Conservation (phyloP, 352 stramenopile genomes). For the Phytophthora kernoviae region DNA sequence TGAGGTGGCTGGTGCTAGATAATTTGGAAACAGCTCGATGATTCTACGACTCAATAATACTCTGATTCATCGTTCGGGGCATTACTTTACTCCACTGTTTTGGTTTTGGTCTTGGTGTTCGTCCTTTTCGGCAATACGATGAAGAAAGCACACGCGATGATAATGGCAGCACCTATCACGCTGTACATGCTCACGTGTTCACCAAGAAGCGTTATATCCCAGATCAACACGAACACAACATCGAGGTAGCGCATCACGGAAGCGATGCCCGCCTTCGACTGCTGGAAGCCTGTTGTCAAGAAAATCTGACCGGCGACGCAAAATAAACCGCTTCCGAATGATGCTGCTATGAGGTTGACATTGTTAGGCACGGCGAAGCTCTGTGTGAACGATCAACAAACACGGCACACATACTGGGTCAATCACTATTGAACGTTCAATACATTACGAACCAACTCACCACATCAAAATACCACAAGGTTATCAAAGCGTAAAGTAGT, state of each 20-base stretch:
- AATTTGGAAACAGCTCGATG: no score
- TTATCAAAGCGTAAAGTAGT: slow-evolving; percentile 28
- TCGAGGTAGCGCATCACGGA: slow-evolving; percentile 82
- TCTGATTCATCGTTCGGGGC: not conserved
- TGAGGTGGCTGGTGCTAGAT: no score
- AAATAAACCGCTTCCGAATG: slow-evolving; percentile 59
- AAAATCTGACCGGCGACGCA: slow-evolving; percentile 67
- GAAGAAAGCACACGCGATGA: slow-evolving; percentile 54
- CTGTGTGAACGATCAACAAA: slow-evolving; percentile 3
- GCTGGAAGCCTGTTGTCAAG: slow-evolving; percentile 76
- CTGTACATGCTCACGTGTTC: slow-evolving; percentile 68
- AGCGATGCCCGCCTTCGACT: slow-evolving; percentile 74
- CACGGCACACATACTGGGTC: not conserved
- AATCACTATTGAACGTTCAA: not conserved
- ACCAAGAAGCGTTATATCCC: slow-evolving; percentile 52
- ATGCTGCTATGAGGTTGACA: slow-evolving; percentile 35
- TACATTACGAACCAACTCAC: slow-evolving; percentile 23
- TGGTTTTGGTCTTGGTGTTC: slow-evolving; percentile 9
- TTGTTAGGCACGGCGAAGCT: slow-evolving; percentile 43
- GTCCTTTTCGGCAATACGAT: slow-evolving; percentile 51
- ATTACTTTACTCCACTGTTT: slow-evolving; percentile 16
- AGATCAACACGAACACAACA: slow-evolving; percentile 77
- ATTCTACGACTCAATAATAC: no score
- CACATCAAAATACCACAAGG: slow-evolving; percentile 35
- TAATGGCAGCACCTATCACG: slow-evolving; percentile 60